These are phyloP conservation scores for Macrocybe gigantea DNA, from an alignment of 768 basidiomycete genomes.

Conservation along the genomic window DNA sequence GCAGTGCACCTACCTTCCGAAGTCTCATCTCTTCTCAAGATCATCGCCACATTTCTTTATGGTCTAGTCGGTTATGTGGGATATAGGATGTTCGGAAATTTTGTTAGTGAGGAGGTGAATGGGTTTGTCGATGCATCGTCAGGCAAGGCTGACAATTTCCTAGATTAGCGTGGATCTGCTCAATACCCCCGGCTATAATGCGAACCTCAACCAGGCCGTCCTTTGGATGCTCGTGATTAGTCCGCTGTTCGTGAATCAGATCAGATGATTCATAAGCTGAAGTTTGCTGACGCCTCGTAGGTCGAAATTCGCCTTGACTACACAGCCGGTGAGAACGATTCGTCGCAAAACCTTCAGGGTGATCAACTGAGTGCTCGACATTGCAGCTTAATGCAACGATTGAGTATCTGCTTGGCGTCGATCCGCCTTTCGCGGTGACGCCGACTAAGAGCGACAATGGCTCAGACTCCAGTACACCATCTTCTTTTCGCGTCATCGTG, in stretches of 20 bases:
- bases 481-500: too few relatives aligned
- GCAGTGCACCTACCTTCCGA: neutral
- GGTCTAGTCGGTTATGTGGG: conserved; percentile 72
- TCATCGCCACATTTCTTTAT: conserved; percentile 57
- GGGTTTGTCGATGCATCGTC: neutral
- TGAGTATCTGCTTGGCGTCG: conserved; percentile 71
- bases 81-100: conserved; percentile 86
- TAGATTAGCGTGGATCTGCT: conserved; percentile 84
- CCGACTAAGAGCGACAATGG: too few relatives aligned
- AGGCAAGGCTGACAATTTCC: neutral
- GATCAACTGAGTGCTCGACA: neutral
- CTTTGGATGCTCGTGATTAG: conserved; percentile 85
- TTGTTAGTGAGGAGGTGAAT: conserved; percentile 75
- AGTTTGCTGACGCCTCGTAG: conserved; percentile 26
- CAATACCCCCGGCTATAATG: conserved; percentile 65
- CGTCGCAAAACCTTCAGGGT: neutral
- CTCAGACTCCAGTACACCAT: too few relatives aligned
- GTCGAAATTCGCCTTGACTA: conserved; percentile 84
- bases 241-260: conserved; percentile 48
- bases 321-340: conserved; percentile 56
- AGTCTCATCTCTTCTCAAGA: conserved; percentile 28
- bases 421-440: conserved; percentile 27
- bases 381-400: conserved; percentile 73
- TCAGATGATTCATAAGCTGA: neutral
- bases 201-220: conserved; percentile 61